Conservation (phyloP, 768 basidiomycete genomes). For the Tephrocybe sp. region DNA sequence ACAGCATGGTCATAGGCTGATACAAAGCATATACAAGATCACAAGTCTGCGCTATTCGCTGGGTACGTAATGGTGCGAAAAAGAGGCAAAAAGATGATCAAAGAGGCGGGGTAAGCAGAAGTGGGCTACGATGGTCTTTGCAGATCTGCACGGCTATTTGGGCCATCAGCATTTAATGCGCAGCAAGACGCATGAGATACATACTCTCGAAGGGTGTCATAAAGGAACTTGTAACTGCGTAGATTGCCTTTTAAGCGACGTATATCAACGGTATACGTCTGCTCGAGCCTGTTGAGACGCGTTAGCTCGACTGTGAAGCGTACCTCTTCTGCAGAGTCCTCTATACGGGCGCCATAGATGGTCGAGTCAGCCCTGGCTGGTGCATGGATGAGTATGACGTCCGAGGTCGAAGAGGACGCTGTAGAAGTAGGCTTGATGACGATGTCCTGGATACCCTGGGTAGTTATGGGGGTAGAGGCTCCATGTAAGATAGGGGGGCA, state of each 20-base stretch:
- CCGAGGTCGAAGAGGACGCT: not conserved
- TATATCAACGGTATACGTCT: slow-evolving; percentile 87
- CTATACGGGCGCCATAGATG: slow-evolving; percentile 54
- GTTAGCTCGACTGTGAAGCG: slow-evolving; percentile 93
- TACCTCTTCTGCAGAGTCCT: slow-evolving; percentile 89
- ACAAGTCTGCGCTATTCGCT: too few relatives aligned
- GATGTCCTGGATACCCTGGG: too few relatives aligned
- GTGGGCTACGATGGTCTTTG: too few relatives aligned
- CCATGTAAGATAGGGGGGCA: too few relatives aligned
- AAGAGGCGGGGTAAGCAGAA: too few relatives aligned
- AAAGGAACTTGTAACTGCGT: slow-evolving; percentile 81
- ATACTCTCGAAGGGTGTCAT: slow-evolving; percentile 41
- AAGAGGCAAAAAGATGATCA: too few relatives aligned
- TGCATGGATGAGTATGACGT: slow-evolving; percentile 40
- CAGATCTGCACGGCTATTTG: slow-evolving; percentile 1
- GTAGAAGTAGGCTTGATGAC: too few relatives aligned
- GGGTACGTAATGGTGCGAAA: too few relatives aligned
- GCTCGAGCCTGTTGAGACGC: slow-evolving; percentile 75
- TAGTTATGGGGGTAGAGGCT: too few relatives aligned
- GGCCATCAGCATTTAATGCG: not conserved
- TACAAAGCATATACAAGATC: too few relatives aligned
- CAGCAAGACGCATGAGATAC: not conserved
- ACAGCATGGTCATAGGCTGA: too few relatives aligned
- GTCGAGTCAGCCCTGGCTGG: not conserved
- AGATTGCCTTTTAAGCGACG: slow-evolving; percentile 85